phyloP scores from a whole-genome alignment of 2,329 filamentous ascomycete species.

The Bipolaris oryzae region DNA sequence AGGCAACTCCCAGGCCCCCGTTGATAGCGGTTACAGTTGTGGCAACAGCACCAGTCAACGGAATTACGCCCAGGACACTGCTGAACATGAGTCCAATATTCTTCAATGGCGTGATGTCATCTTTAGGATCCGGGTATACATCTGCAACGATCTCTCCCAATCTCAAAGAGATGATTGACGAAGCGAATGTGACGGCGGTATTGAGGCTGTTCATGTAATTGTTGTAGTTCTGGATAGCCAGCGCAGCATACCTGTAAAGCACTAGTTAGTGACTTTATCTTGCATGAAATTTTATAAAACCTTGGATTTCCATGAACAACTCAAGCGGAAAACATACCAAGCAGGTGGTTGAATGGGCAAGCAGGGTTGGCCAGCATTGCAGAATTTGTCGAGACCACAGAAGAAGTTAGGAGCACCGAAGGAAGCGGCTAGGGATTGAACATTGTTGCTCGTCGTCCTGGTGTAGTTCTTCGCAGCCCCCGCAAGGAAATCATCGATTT shows the following conservation, averaged over 20 bases:
- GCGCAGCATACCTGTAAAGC: conserved; percentile 8
- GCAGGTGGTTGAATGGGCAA: conserved; percentile 4
- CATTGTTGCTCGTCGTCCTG: conserved; percentile 10
- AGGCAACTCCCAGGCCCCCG: neutral
- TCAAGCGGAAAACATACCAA: no score
- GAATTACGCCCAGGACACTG: conserved; percentile 1
- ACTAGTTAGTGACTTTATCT: neutral
- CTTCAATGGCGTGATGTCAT: conserved; percentile 10
- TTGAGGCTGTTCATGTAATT: conserved; percentile 17
- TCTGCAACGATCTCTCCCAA: conserved; percentile 7
- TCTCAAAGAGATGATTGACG: conserved; percentile 10
- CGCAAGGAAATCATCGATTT: conserved; percentile 12
- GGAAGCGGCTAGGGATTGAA: conserved; percentile 11
- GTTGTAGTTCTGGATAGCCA: conserved; percentile 18
- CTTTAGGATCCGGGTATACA: conserved; percentile 11
- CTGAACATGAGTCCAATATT: conserved; percentile 2
- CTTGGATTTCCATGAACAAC: no score
- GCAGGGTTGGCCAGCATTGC: conserved; percentile 15
- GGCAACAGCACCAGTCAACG: conserved; percentile 3
- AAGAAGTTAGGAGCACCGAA: conserved; percentile 17
- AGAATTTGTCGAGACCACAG: conserved; percentile 15
- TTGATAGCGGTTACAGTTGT: neutral
- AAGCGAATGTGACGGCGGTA: conserved; percentile 10
- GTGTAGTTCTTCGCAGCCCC: conserved; percentile 7
- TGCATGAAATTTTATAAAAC: no score